Base-by-base conservation (phyloP, 1,284 basidiomycete species). In the Cutaneotrichosporon cyanovorans region DNA sequence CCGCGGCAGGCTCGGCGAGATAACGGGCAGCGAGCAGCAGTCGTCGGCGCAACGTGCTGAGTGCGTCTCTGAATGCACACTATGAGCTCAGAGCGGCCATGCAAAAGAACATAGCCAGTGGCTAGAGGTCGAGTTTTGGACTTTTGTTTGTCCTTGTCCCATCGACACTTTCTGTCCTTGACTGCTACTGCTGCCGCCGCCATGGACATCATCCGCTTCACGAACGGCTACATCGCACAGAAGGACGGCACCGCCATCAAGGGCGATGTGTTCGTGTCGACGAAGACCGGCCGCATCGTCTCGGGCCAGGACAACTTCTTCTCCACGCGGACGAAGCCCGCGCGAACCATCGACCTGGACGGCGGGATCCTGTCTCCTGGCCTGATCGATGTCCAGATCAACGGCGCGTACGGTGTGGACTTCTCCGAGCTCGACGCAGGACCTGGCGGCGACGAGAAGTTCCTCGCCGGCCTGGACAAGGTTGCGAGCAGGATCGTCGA, bases 331-430 rank as follows among this genome's bases (percentile, higher is more conserved):
- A 37, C 31, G 20, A 37, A 43, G 19, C 57, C 59, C 4, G 28
- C 40, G 2, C 56, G 55, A 10, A 56, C 51, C 3, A 54, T 67
- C 40, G 63, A 67, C 48, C 55, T 69, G 20, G 47, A 88, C 9
- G 66, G 66, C 63, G 86, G 83, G 49, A 89, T 84, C 66, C 85
- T 87, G 73, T 85, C 78, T 10, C 80, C 81, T 2, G 87, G 86
- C 1, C 80, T 83, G 32, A 93, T 81, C 47, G 85, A 88, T 52
- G 90, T 86, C 82, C 68, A 30, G 56, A 62, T 56, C 49, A 62
- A 93, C 59, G 89, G 89, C 40, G 89, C 82, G 7, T 93, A 87
- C 66, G 84, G 85, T 15, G 83, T 91, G 59, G 89, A 93, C 69
- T 92, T 92, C 60, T 87, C 85, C 16, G 79, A 87, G 30, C 55